These are phyloP conservation scores for Aureobasidium namibiae DNA, from an alignment of 2,329 filamentous ascomycete species.

Conservation along the genomic window DNA sequence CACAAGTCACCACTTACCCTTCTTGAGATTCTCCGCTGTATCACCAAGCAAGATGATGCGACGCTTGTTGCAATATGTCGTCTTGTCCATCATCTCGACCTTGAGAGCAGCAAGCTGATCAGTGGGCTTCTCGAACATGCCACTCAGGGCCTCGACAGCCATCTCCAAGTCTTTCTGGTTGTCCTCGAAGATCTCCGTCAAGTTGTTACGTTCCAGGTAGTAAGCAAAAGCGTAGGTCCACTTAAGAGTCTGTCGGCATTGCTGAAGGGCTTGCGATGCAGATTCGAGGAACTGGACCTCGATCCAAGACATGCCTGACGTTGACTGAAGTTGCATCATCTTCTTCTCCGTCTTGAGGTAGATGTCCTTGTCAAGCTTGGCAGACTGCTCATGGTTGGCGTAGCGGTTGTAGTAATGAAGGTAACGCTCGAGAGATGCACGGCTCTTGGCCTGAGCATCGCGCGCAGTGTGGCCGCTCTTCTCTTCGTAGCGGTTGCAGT, in stretches of 20 bases:
- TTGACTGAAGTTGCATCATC: constrained; percentile 91
- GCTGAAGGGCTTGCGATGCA: constrained; percentile 86
- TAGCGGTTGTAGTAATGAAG: constrained; percentile 99
- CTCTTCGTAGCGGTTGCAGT: constrained; percentile 95
- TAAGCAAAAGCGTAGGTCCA: constrained; percentile 99
- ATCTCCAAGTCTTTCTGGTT: constrained; percentile 98
- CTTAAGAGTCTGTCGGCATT: constrained; percentile 95
- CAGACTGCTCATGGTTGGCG: constrained; percentile 96
- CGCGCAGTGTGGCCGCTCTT: constrained; percentile 86
- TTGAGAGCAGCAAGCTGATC: constrained; percentile 76
- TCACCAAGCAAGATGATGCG: constrained; percentile 83
- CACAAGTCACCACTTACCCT: constrained; percentile 53
- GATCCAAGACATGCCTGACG: constrained; percentile 97
- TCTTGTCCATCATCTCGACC: constrained; percentile 98
- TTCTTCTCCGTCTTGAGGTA: constrained; percentile 97
- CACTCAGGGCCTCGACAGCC: constrained; percentile 92
- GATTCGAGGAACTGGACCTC: constrained; percentile 95
- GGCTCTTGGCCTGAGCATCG: constrained; percentile 83
- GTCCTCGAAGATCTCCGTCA: constrained; percentile 95
- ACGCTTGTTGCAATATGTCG: constrained; percentile 88
- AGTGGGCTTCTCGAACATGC: constrained; percentile 99
- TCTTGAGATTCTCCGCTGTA: constrained; percentile 84
- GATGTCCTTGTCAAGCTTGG: constrained; percentile 91
- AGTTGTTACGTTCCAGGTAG: constrained; percentile 90
- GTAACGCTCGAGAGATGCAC: constrained; percentile 89